A percentile compares a stretch with the other conserved stretches of the same genome.
Conservation (phyloP, 73 alveolate species). For the Symbiodinium natans region DNA sequence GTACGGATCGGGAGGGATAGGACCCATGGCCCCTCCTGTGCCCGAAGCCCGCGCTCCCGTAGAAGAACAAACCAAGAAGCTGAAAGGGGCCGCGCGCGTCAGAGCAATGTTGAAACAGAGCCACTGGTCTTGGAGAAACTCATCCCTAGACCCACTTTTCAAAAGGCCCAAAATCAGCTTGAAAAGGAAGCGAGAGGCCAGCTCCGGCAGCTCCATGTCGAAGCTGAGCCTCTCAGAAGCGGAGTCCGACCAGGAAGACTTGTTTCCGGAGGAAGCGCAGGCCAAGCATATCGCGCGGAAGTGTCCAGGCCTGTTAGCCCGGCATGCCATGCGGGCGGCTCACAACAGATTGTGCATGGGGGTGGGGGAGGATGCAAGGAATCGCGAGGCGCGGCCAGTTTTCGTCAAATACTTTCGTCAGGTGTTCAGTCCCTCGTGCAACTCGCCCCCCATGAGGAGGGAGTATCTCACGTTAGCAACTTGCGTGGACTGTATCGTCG, state of each 20-base stretch:
- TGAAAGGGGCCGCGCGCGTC: no score
- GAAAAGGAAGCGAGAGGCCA: no score
- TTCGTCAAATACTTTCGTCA: neutral
- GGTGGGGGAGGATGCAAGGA: neutral
- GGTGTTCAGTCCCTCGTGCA: neutral
- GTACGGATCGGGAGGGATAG: no score
- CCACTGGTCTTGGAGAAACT: no score
- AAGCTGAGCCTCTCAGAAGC: no score
- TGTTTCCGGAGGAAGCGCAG: slow-evolving; percentile 2
- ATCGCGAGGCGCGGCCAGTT: neutral
- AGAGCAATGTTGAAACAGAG: no score
- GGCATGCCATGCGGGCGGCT: neutral
- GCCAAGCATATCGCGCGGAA: neutral
- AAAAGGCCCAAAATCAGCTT: no score
- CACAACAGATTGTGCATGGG: neutral
- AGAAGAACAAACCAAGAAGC: no score
- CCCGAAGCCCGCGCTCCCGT: no score
- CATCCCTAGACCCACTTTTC: no score
- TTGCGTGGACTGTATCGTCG: neutral
- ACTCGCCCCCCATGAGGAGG: neutral
- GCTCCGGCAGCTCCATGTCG: no score
- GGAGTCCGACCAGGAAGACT: neutral
- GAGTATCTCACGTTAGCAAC: neutral
- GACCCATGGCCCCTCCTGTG: no score
- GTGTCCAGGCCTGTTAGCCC: slow-evolving; percentile 4